These are phyloP conservation scores for Fimicolochytrium jonesii DNA, from an alignment of 192 early-diverging fungal species.

Conservation along the genomic window DNA sequence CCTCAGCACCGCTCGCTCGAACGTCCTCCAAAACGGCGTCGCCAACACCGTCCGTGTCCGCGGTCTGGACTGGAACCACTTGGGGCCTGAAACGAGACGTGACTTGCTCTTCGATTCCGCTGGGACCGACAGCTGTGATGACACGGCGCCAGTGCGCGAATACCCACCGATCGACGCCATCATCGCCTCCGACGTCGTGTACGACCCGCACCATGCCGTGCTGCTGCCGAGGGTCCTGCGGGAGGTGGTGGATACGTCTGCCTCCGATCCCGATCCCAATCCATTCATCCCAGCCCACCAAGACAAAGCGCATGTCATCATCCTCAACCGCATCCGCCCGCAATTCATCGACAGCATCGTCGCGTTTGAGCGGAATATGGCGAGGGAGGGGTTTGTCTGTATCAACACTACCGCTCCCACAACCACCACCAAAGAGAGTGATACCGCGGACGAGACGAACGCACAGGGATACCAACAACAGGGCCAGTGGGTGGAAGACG, in stretches of 20 bases:
- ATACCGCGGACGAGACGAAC: too few relatives aligned
- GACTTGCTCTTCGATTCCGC: background rate
- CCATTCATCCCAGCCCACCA: background rate
- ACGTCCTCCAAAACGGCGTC: slow-evolving; percentile 2
- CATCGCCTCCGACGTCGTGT: slow-evolving; percentile 20
- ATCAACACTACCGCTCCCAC: too few relatives aligned
- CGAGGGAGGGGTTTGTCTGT: background rate
- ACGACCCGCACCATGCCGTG: slow-evolving; percentile 10
- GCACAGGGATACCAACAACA: too few relatives aligned
- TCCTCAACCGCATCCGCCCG: slow-evolving; percentile 13
- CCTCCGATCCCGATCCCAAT: background rate
- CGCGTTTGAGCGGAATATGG: slow-evolving; percentile 16
- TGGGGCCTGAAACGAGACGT: background rate
- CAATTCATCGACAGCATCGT: slow-evolving; percentile 7
- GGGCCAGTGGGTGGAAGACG: slow-evolving; percentile 5
- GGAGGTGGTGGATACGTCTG: background rate
- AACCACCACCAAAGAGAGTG: too few relatives aligned
- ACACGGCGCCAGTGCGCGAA: too few relatives aligned
- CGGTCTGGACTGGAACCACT: slow-evolving; percentile 10
- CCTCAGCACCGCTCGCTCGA: slow-evolving; percentile 1
- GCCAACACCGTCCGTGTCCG: background rate
- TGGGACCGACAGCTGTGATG: too few relatives aligned
- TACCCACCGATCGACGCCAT: slow-evolving; percentile 10
- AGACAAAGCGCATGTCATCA: background rate
- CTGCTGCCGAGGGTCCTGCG: slow-evolving; percentile 11